phyloP scores from a whole-genome alignment of 73 alveolate species.

The Symbiodinium natans region DNA sequence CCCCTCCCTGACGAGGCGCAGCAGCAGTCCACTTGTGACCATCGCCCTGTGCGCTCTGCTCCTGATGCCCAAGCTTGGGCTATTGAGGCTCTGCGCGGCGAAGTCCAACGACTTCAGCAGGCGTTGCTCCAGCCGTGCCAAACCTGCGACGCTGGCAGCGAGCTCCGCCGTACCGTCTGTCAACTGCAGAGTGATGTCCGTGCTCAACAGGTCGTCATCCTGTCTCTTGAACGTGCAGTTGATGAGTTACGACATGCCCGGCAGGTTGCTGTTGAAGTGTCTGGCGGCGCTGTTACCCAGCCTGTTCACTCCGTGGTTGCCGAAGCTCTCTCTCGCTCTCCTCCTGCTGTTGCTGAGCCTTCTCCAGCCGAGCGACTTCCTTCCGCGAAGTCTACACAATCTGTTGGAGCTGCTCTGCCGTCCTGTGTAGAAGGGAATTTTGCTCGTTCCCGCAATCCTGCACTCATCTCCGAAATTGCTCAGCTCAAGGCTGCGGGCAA shows the following conservation, averaged over 20 bases:
- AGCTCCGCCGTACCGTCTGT: not conserved
- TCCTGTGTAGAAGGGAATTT: not conserved
- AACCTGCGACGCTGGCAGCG: not conserved
- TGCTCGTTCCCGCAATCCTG: not conserved
- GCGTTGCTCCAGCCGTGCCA: not conserved
- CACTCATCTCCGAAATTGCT: not conserved
- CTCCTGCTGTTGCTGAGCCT: not conserved
- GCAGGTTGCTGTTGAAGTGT: not conserved
- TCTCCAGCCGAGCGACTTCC: not conserved
- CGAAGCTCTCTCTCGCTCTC: not conserved
- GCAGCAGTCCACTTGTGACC: not conserved
- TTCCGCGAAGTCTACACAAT: not conserved
- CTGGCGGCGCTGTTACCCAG: no score
- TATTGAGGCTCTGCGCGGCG: not conserved
- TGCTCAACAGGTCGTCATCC: not conserved
- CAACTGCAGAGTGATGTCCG: not conserved
- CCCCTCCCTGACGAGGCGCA: not conserved
- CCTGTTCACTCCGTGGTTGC: not conserved
- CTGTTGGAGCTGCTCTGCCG: not conserved
- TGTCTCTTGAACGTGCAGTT: not conserved
- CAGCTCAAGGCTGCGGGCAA: not conserved
- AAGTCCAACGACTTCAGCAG: not conserved
- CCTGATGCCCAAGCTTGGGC: not conserved
- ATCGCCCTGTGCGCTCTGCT: not conserved
- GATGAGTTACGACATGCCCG: not conserved